A percentile compares a stretch with the other conserved stretches of the same genome.
Conservation (phyloP, 2,329 filamentous ascomycete genomes). For the Penicillium freii region DNA sequence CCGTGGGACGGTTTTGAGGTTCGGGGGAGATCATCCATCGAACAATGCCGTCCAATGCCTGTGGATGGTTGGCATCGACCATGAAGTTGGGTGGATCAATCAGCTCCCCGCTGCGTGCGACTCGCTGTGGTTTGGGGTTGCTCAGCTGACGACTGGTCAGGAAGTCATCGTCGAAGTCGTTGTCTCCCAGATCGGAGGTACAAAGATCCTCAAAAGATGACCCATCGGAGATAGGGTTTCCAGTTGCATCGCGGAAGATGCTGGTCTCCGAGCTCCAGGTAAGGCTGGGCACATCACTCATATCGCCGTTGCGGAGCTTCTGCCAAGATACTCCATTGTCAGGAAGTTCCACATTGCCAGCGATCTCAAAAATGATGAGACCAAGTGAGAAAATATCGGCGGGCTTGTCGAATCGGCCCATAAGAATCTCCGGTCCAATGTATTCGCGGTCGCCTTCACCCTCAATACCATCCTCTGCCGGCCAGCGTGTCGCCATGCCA, state of each 20-base stretch:
- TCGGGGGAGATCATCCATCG: slow-evolving; percentile 82
- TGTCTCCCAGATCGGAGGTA: slow-evolving; percentile 45
- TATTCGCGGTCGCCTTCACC: slow-evolving; percentile 95
- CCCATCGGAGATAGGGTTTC: slow-evolving; percentile 58
- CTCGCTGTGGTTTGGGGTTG: slow-evolving; percentile 26
- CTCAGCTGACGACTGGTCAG: slow-evolving; percentile 28
- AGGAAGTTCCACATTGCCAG: slow-evolving; percentile 87
- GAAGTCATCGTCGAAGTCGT: slow-evolving; percentile 43
- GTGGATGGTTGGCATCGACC: slow-evolving; percentile 68
- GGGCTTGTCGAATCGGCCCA: slow-evolving; percentile 81
- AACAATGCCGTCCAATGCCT: slow-evolving; percentile 80
- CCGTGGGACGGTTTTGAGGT: slow-evolving; percentile 68
- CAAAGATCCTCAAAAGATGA: slow-evolving; percentile 46
- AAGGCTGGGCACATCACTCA: slow-evolving; percentile 82
- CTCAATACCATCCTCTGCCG: slow-evolving; percentile 72
- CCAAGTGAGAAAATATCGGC: slow-evolving; percentile 93
- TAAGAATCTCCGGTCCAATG: slow-evolving; percentile 88
- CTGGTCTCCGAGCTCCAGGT: slow-evolving; percentile 73
- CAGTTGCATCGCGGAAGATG: slow-evolving; percentile 71
- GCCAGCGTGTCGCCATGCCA: slow-evolving; percentile 73
- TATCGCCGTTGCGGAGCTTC: slow-evolving; percentile 81
- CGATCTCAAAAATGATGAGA: slow-evolving; percentile 90
- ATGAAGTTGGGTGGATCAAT: slow-evolving; percentile 80
- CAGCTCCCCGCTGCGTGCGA: slow-evolving; percentile 55
- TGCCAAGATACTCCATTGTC: slow-evolving; percentile 92